A percentile compares a stretch with the other conserved stretches of the same genome.
phyloP scores from a whole-genome alignment of 768 basidiomycete species.

The Steccherinum ochraceum region DNA sequence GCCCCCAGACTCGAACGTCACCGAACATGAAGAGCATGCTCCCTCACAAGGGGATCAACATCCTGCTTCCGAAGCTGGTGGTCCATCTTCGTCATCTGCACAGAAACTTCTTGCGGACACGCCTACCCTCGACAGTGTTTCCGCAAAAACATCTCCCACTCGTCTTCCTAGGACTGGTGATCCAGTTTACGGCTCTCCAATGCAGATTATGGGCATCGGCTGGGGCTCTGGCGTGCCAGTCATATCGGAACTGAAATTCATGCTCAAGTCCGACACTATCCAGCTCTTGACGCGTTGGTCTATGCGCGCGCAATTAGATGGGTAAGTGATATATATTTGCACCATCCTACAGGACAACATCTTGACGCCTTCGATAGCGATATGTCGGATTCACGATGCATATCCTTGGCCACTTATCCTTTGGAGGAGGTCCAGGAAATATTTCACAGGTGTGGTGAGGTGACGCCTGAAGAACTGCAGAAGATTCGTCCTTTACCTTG shows the following conservation, averaged over 20 bases:
- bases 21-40: too few relatives aligned
- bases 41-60: too few relatives aligned
- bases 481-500: not conserved
- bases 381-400: not conserved
- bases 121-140: too few relatives aligned
- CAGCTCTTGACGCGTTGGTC: not conserved
- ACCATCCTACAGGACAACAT: too few relatives aligned
- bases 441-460: not conserved
- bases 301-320: too few relatives aligned
- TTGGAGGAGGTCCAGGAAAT: not conserved
- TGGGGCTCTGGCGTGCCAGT: not conserved
- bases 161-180: not conserved
- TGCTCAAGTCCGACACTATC: not conserved
- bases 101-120: too few relatives aligned
- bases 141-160: too few relatives aligned
- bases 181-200: not conserved
- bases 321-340: too few relatives aligned
- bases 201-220: not conserved
- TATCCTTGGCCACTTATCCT: not conserved
- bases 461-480: not conserved
- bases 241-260: not conserved
- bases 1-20: too few relatives aligned
- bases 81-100: too few relatives aligned
- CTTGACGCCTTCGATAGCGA: not conserved
- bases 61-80: too few relatives aligned